Percentiles rank a stretch among this genome's conserved stretches.
These are phyloP conservation scores for Phialocephala subalpina DNA, from an alignment of 2,329 filamentous ascomycete genomes.

Conservation along the genomic window DNA sequence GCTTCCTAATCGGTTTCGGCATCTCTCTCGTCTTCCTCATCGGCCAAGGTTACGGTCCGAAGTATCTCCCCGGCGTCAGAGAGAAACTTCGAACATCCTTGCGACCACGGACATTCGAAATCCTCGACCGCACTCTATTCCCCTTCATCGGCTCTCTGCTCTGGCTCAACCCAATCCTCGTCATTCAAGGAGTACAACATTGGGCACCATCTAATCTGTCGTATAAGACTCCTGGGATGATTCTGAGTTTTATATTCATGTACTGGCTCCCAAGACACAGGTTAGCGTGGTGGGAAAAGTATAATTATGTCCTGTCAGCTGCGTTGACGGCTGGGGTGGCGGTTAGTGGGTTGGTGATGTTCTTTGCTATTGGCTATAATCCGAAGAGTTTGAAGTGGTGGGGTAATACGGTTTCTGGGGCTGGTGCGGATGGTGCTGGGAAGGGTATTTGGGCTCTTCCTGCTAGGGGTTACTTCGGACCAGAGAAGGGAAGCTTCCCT, in stretches of 20 bases:
- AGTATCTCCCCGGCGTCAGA: constrained; percentile 46
- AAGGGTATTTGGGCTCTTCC: constrained; percentile 43
- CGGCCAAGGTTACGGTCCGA: constrained; percentile 45
- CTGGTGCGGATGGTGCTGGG: constrained; percentile 44
- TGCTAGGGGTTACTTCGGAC: constrained; percentile 46
- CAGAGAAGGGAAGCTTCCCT: constrained; percentile 26
- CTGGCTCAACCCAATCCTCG: constrained; percentile 52
- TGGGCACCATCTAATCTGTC: constrained; percentile 53
- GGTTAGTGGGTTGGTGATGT: constrained; percentile 51
- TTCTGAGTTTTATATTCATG: constrained; percentile 53
- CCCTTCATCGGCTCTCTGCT: constrained; percentile 48
- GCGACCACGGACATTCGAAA: constrained; percentile 43
- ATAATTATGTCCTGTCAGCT: constrained; percentile 55
- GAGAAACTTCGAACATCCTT: constrained; percentile 45
- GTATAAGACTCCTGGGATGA: constrained; percentile 53
- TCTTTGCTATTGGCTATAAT: constrained; percentile 52
- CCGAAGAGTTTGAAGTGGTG: constrained; percentile 51
- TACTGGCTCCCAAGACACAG: constrained; percentile 50
- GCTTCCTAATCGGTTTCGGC: constrained; percentile 51
- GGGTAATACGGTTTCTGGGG: constrained; percentile 53
- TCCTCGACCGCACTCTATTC: constrained; percentile 49
- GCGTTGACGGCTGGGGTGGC: constrained; percentile 53
- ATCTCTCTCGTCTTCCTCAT: constrained; percentile 48
- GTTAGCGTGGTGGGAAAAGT: constrained; percentile 55
- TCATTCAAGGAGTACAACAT: constrained; percentile 52